Evolutionary conservation across 2,329 filamentous ascomycete species (phyloP), one percentile per base, ranked within the genome.

Genomic region (Drechslerella stenobrocha): DNA sequence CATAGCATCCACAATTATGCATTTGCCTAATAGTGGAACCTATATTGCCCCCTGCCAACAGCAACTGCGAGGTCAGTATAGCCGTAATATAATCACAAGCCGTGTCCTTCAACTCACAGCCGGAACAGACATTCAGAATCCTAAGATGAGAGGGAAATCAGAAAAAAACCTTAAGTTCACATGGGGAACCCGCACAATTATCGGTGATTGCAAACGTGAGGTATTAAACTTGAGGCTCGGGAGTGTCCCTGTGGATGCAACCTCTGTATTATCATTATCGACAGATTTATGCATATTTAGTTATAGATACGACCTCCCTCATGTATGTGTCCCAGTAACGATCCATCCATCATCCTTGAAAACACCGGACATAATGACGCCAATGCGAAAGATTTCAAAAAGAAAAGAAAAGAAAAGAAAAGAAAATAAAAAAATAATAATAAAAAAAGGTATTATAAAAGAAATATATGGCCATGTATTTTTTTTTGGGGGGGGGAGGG

Each of bases 1-100:
- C 56, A 59, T 53, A 18, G 15, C 24, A 20, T 52, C 40, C 13
- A 42, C 15, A 35, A 58, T 28, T 66, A 66, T 66, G 42, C 61
- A 66, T 66, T 66, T 66, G 61, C 61, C 61, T 66, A 52, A 66
- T 48, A 58, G 61, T 66, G 61, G 61, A 52, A 20, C 58, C 24
- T 52, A 58, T 58, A 66, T 20, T n/a, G n/a, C n/a, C n/a, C n/a
- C n/a, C n/a, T n/a, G n/a, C n/a, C n/a, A n/a, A n/a, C n/a, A n/a
- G n/a, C n/a, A n/a, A n/a, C n/a, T n/a, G n/a, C n/a, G n/a, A n/a
- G n/a, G n/a, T n/a, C n/a, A 18, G 47, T 50, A 55, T 40, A 40
- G 61, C 47, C 13, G 48, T 58, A 32, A 48, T 66, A 66, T 53
- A 53, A 47, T 50, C 52, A 66, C 60, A 37, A 42, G 37, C 37